Percentiles rank a stretch among this genome's conserved stretches.
Conservation (phyloP, 768 basidiomycete species). For the Russula dissimulans region DNA sequence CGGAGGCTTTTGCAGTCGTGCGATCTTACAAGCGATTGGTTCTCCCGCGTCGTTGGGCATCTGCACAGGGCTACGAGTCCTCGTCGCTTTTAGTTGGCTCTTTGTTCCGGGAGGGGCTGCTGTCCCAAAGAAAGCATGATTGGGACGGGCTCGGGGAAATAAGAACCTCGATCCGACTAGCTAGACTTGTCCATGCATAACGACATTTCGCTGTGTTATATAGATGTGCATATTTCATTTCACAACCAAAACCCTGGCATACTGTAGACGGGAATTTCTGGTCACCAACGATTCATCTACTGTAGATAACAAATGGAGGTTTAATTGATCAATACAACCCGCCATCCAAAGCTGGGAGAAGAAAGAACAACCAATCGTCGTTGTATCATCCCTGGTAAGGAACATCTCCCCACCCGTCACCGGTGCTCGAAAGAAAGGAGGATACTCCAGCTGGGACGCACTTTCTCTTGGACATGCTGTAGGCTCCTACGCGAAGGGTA, state of each 20-base stretch:
- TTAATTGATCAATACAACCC: neutral
- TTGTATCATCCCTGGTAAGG: constrained; percentile 33
- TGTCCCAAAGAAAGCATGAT: neutral
- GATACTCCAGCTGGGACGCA: constrained; percentile 30
- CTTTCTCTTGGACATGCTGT: constrained; percentile 30
- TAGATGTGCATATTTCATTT: neutral
- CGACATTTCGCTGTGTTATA: neutral
- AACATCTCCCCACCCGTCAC: constrained; percentile 27
- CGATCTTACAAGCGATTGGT: constrained; percentile 50
- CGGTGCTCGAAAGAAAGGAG: constrained; percentile 21
- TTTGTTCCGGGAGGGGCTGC: constrained; percentile 39
- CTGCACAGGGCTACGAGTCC: constrained; percentile 49
- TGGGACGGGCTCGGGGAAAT: neutral
- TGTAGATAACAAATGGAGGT: neutral
- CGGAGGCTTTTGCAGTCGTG: constrained; percentile 62
- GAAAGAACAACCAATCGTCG: neutral
- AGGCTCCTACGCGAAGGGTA: constrained; percentile 31
- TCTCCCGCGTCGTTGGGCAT: constrained; percentile 58
- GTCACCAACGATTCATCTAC: neutral
- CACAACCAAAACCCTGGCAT: neutral
- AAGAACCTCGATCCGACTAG: too few species aligned
- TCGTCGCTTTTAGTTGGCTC: constrained; percentile 58
- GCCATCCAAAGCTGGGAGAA: neutral
- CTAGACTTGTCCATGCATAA: neutral
- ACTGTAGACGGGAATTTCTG: neutral